Percentiles rank a stretch among this genome's conserved stretches.
Evolutionary conservation across 2,329 filamentous ascomycete species (phyloP).

Genomic region (Fusarium aywerte): DNA sequence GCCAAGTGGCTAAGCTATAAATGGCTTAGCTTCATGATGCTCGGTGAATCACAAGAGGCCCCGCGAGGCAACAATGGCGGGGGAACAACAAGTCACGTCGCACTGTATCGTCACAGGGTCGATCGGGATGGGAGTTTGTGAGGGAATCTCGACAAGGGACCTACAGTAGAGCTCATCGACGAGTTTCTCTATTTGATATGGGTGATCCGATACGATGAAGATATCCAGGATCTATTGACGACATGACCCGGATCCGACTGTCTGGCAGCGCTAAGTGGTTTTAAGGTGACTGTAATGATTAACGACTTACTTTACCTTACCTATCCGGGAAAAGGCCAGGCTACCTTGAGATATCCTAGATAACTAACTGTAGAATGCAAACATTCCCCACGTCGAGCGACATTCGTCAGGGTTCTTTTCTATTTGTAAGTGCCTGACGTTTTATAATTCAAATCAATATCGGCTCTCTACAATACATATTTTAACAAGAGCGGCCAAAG

Average conservation of each 20-base stretch:
- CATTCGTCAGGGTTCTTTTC: slow-evolving; percentile 1
- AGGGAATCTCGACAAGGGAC: slow-evolving; percentile 11
- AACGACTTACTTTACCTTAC: not conserved
- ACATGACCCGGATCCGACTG: not conserved
- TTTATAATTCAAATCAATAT: not conserved
- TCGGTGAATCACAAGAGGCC: slow-evolving; percentile 46
- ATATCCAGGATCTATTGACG: not conserved
- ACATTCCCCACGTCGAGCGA: not conserved
- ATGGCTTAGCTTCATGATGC: slow-evolving; percentile 13
- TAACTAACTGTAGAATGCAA: not conserved
- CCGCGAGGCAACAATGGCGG: slow-evolving; percentile 45
- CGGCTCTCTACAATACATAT: not conserved
- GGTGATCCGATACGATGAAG: not conserved
- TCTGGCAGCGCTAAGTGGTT: slow-evolving; percentile 4
- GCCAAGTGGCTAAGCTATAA: slow-evolving; percentile 36
- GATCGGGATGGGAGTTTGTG: slow-evolving; percentile 8
- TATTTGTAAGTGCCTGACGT: not conserved
- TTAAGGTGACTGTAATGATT: slow-evolving; percentile 2
- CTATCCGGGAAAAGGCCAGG: slow-evolving; percentile 13
- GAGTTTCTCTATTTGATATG: not conserved
- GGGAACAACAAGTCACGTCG: slow-evolving; percentile 43
- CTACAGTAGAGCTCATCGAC: not conserved
- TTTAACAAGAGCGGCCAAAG: no score
- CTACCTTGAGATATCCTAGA: not conserved
- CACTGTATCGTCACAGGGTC: slow-evolving; percentile 40